phyloP scores from a whole-genome alignment of 306 rosid genomes.

The Cucumis cinereus region DNA sequence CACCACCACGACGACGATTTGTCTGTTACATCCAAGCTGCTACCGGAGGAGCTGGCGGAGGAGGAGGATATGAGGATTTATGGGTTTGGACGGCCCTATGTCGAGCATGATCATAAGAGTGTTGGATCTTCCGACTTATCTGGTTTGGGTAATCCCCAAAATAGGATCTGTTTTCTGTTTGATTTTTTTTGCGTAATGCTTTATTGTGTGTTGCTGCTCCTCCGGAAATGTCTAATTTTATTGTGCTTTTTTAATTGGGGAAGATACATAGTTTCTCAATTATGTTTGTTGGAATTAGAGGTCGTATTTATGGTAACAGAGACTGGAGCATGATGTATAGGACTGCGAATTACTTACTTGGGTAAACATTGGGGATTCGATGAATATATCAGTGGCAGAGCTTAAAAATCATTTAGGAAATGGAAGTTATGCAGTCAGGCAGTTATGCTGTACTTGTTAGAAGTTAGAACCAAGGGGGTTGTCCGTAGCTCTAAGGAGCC shows the following conservation, averaged over 20 bases:
- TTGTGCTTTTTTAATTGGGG: background rate
- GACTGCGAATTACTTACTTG: background rate
- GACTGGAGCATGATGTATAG: background rate
- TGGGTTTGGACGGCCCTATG: conserved; percentile 41
- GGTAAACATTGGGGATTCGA: background rate
- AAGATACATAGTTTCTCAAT: background rate
- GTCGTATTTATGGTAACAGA: background rate
- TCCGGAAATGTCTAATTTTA: background rate
- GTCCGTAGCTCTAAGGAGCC: background rate
- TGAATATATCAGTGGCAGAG: background rate
- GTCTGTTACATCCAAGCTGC: conserved; percentile 29
- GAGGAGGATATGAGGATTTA: conserved; percentile 84
- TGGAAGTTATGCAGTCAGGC: background rate
- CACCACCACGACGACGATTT: conserved; percentile 15
- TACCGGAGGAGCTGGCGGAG: conserved; percentile 92
- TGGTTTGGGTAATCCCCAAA: conserved; percentile 37
- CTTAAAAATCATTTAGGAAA: background rate
- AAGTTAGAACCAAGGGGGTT: background rate
- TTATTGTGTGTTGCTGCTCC: background rate
- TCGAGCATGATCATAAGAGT: conserved; percentile 20
- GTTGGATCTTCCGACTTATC: conserved; percentile 33
- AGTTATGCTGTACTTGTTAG: background rate
- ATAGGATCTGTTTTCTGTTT: background rate
- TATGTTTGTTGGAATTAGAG: background rate
- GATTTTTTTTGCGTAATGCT: background rate